Conservation (phyloP, 208 protist genomes). For the Balamuthia mandrillaris region DNA sequence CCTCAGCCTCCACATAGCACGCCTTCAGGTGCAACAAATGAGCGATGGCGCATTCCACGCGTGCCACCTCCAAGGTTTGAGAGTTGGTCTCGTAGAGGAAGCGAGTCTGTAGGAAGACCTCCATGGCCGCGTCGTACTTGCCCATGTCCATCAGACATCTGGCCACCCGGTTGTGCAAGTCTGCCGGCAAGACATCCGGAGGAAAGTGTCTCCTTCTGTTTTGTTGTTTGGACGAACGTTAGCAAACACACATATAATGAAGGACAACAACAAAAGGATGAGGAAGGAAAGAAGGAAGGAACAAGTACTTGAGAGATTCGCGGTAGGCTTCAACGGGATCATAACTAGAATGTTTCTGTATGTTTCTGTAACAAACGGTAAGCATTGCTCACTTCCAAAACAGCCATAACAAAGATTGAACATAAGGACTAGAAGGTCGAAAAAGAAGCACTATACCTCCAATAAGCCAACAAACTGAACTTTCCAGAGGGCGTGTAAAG, state of each 20-base stretch:
- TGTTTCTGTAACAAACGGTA: too few species aligned
- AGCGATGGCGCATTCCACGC: slow-evolving; percentile 45
- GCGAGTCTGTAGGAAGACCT: background rate
- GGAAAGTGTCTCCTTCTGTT: background rate
- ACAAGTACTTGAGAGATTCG: background rate
- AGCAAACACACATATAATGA: too few species aligned
- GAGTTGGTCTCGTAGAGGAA: slow-evolving; percentile 45
- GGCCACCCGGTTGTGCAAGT: slow-evolving; percentile 44
- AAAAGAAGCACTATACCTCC: background rate
- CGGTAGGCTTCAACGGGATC: background rate
- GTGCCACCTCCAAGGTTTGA: slow-evolving; percentile 49
- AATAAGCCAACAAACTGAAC: slow-evolving; percentile 36
- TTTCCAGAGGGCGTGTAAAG: slow-evolving; percentile 48
- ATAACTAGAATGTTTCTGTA: background rate
- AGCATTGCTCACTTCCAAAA: too few species aligned
- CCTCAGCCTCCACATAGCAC: slow-evolving; percentile 13
- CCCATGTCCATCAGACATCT: slow-evolving; percentile 44
- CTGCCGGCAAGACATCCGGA: slow-evolving; percentile 24
- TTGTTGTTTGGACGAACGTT: too few species aligned
- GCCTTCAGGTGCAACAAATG: slow-evolving; percentile 31
- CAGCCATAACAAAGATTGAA: background rate
- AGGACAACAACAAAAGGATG: too few species aligned
- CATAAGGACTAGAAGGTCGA: background rate
- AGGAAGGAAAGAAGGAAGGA: background rate
- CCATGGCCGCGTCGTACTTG: slow-evolving; percentile 45